phyloP scores from a whole-genome alignment of 2,329 filamentous ascomycete species.

The Fusarium armeniacum region DNA sequence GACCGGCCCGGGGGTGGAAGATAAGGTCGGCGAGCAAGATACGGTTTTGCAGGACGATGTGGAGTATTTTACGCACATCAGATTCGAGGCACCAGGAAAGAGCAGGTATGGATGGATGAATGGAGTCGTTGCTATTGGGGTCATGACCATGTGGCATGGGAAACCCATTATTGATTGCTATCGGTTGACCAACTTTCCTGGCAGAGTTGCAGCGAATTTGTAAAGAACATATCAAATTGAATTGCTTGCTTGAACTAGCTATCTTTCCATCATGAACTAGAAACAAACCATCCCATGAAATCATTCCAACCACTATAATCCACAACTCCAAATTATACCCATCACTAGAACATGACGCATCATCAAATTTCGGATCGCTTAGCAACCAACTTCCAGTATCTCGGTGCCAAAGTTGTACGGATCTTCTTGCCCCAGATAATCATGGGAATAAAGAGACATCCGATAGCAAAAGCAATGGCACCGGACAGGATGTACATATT shows the following conservation, averaged over 20 bases:
- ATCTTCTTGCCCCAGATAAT: conserved; percentile 53
- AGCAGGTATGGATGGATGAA: conserved; percentile 40
- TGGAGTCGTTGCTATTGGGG: conserved; percentile 30
- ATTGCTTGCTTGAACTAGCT: background rate
- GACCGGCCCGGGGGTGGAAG: conserved; percentile 26
- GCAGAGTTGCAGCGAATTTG: conserved; percentile 14
- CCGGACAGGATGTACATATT: conserved; percentile 51
- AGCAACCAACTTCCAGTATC: conserved; percentile 48
- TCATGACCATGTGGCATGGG: conserved; percentile 40
- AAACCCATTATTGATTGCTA: conserved; percentile 44
- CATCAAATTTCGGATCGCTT: conserved; percentile 33
- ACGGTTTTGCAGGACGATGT: conserved; percentile 38
- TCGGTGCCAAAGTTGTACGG: conserved; percentile 35
- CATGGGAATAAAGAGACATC: conserved; percentile 49
- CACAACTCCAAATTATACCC: too few species aligned
- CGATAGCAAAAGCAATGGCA: conserved; percentile 45
- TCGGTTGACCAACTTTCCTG: conserved; percentile 42
- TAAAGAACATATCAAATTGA: background rate
- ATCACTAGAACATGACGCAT: background rate
- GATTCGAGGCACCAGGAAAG: conserved; percentile 35
- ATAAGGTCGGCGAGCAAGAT: conserved; percentile 11
- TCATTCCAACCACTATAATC: background rate
- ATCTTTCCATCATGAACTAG: background rate
- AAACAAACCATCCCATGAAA: background rate
- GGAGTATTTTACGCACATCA: conserved; percentile 43